phyloP scores from a whole-genome alignment of 768 basidiomycete species.

The Psilocybe tampanensis region DNA sequence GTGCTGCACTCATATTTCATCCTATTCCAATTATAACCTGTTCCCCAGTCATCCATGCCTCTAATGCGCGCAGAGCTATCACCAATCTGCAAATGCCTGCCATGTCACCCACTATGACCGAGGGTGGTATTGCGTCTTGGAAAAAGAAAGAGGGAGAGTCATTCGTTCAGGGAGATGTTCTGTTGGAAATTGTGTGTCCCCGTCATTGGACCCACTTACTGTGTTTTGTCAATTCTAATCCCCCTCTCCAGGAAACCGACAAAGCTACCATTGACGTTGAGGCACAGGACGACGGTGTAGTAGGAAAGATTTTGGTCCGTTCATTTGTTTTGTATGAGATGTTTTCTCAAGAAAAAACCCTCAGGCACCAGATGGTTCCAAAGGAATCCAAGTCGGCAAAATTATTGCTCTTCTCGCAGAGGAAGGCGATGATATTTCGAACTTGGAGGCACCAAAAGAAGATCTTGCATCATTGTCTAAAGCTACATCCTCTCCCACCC shows the following conservation, averaged over 20 bases:
- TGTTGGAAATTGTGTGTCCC: constrained; percentile 82
- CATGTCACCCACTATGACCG: constrained; percentile 97
- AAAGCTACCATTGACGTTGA: constrained; percentile 98
- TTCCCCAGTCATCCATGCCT: constrained; percentile 55
- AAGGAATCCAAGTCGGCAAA: constrained; percentile 85
- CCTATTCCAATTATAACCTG: not conserved
- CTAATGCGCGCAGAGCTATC: constrained; percentile 47
- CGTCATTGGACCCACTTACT: not conserved
- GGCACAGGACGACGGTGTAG: constrained; percentile 93
- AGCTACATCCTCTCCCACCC: constrained; percentile 19
- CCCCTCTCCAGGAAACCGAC: constrained; percentile 74
- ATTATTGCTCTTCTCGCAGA: constrained; percentile 92
- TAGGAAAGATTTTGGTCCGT: constrained; percentile 91
- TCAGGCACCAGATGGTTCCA: constrained; percentile 66
- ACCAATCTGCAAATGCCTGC: constrained; percentile 90
- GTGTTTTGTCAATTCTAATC: not conserved
- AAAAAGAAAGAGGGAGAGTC: constrained; percentile 85
- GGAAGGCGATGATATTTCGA: constrained; percentile 93
- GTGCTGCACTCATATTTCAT: constrained; percentile 12
- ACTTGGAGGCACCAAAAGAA: constrained; percentile 67
- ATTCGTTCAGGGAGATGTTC: constrained; percentile 80
- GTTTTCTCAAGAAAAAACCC: not conserved
- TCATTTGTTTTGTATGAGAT: not conserved
- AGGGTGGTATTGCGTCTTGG: constrained; percentile 91
- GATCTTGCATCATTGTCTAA: constrained; percentile 32